Percentiles rank a stretch among this genome's conserved stretches.
Evolutionary conservation across 495 filamentous ascomycete species (phyloP).

Genomic region (Aspergillus bertholletiae): DNA sequence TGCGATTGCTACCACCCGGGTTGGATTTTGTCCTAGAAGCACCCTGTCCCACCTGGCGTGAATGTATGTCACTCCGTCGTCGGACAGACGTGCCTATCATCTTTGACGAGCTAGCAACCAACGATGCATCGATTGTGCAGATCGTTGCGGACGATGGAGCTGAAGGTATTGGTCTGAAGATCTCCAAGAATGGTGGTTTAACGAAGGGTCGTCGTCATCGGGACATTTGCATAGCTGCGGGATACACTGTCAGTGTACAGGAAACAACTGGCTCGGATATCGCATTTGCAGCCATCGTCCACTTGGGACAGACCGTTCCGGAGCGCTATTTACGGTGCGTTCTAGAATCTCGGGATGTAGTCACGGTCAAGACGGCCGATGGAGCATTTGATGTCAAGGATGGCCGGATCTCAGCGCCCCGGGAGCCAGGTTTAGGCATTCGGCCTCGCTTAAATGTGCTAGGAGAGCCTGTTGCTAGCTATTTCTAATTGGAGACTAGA

Average conservation of each 20-base stretch:
- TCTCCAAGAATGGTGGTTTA: neutral
- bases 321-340: conserved; percentile 3
- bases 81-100: conserved; percentile 2
- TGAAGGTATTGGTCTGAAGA: conserved; percentile 1
- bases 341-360: conserved; percentile 6
- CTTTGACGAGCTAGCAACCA: conserved; percentile 4
- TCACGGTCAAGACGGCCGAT: conserved; percentile 6
- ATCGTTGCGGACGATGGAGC: neutral
- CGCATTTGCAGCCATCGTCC: conserved; percentile 11
- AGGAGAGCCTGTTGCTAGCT: conserved; percentile 38
- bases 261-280: conserved; percentile 9
- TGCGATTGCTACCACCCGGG: conserved; percentile 1
- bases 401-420: conserved; percentile 1
- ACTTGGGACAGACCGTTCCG: conserved; percentile 8
- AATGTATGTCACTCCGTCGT: conserved; percentile 5
- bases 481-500: too few species aligned
- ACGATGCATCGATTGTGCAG: neutral
- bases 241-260: conserved; percentile 8
- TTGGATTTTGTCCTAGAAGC: conserved; percentile 11
- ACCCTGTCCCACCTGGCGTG: conserved; percentile 7
- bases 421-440: conserved; percentile 1
- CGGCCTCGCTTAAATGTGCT: conserved; percentile 2
- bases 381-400: conserved; percentile 2
- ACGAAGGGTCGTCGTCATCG: conserved; percentile 1
- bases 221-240: conserved; percentile 8